A percentile compares a stretch with the other conserved stretches of the same genome.
These are phyloP conservation scores for Falciphora oryzae DNA, from an alignment of 2,329 filamentous ascomycete genomes.

Conservation along the genomic window DNA sequence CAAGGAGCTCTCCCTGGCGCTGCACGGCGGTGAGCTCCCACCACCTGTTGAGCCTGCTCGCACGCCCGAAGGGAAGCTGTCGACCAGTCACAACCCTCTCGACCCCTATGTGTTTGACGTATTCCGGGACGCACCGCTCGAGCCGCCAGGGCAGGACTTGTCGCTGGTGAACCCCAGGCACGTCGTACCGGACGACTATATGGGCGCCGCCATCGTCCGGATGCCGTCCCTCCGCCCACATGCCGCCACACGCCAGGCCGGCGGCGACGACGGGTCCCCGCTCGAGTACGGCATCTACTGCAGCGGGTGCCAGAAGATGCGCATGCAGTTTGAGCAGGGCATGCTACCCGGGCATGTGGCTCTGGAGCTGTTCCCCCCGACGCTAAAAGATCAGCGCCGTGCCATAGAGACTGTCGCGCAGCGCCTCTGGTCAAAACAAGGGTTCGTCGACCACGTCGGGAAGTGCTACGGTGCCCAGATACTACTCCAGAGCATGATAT, in stretches of 20 bases:
- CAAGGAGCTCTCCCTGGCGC: conserved; percentile 1
- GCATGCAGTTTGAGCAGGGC: background rate
- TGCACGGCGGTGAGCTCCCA: background rate
- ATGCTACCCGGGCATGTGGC: background rate
- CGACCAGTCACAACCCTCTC: background rate
- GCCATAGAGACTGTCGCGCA: background rate
- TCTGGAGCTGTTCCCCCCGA: background rate
- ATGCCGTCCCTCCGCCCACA: background rate
- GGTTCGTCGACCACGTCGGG: background rate
- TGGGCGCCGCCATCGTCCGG: conserved; percentile 6
- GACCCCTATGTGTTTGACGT: background rate
- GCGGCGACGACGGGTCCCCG: background rate
- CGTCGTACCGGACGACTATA: background rate
- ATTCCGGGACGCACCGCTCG: conserved; percentile 5
- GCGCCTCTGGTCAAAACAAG: conserved; percentile 2
- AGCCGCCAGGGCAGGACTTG: background rate
- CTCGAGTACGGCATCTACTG: conserved; percentile 1
- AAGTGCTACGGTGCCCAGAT: conserved; percentile 1
- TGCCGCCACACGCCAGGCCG: background rate
- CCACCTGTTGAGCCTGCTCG: background rate
- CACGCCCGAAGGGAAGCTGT: background rate
- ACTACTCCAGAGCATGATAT: background rate
- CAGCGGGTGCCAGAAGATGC: background rate
- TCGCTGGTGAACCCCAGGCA: background rate
- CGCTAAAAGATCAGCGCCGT: background rate